Evolutionary conservation across 2,329 filamentous ascomycete species (phyloP), one percentile per base, ranked within the genome.

Genomic region (Penicillium decumbens): DNA sequence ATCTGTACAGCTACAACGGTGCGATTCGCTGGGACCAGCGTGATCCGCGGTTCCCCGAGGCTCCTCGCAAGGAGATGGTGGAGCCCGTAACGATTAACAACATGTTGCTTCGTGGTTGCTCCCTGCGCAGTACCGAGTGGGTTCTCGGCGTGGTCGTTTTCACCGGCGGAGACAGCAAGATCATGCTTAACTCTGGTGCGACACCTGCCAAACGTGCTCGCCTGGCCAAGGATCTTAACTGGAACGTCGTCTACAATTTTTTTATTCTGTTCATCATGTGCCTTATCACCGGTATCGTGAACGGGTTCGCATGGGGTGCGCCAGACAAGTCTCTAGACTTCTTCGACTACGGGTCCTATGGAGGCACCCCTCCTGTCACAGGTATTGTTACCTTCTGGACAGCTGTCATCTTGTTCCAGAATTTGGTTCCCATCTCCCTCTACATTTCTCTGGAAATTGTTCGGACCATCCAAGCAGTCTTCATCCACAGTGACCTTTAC

Each of bases 371-470:
- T 4, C 76, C 81, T 3, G 78, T 95, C 57, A 89, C 90, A 57
- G 95, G 93, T 35, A 90, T 97, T 69, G 91, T 98, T 71, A 95
- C 90, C 2, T 98, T 97, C 72, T 98, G 90, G 88, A 89, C 92
- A 13, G 89, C 85, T 40, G 77, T 98, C 51, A 95, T 97, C 66
- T 75, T 96, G 48, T 97, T 96, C 74, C 93, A 98, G 77, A 98
- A 97, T 72, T 87, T 98, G 86, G 87, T 98, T 13, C 95, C 93
- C 13, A 96, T 98, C 62, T 96, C 93, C 2, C 83, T 98, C 9
- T 98, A 96, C 75, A 97, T 98, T 69, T 91, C 92, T 1, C 79
- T 98, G 46, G 93, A 98, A 76, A 95, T 98, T 50, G 88, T 98
- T 49, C 87, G 92, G 56, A 93, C 91, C 0, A 78, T 89, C 9